Evolutionary conservation across 2,329 filamentous ascomycete genomes (phyloP).

Genomic region (Verticillium longisporum): DNA sequence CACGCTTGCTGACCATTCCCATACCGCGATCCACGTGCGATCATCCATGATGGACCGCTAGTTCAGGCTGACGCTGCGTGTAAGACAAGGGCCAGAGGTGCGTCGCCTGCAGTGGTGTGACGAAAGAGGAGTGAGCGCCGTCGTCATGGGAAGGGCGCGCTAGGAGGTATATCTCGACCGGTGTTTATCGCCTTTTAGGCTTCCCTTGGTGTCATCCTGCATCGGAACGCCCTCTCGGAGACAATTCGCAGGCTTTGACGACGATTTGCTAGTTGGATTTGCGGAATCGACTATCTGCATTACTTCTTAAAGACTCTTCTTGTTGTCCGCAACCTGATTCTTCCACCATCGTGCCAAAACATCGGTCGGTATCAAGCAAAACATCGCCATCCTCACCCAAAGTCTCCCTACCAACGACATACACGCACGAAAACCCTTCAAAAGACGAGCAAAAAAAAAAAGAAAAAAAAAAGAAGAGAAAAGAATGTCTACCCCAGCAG

Average conservation of each 20-base stretch:
- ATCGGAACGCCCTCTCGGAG: too few relatives aligned
- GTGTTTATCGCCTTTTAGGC: neutral
- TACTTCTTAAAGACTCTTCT: too few relatives aligned
- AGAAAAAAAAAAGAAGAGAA: neutral
- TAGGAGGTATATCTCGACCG: neutral
- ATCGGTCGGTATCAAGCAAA: too few relatives aligned
- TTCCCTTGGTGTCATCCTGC: too few relatives aligned
- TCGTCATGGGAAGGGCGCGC: neutral
- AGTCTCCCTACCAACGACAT: neutral
- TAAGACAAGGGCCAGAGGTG: neutral
- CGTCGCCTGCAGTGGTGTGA: neutral
- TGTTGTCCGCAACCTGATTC: too few relatives aligned
- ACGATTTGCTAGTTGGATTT: too few relatives aligned
- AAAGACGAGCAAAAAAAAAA: neutral
- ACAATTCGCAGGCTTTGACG: neutral
- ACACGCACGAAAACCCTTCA: neutral
- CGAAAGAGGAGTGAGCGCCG: too few relatives aligned
- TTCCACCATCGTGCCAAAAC: too few relatives aligned
- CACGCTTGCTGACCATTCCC: neutral
- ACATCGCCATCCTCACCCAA: too few relatives aligned
- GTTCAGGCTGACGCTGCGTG: neutral
- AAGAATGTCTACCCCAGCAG: slow-evolving; percentile 7
- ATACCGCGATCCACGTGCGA: neutral
- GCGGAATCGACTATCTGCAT: too few relatives aligned
- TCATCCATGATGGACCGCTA: too few relatives aligned